These are phyloP conservation scores for Pulveroboletus sp. DNA, from an alignment of 768 basidiomycete species.

Conservation along the genomic window DNA sequence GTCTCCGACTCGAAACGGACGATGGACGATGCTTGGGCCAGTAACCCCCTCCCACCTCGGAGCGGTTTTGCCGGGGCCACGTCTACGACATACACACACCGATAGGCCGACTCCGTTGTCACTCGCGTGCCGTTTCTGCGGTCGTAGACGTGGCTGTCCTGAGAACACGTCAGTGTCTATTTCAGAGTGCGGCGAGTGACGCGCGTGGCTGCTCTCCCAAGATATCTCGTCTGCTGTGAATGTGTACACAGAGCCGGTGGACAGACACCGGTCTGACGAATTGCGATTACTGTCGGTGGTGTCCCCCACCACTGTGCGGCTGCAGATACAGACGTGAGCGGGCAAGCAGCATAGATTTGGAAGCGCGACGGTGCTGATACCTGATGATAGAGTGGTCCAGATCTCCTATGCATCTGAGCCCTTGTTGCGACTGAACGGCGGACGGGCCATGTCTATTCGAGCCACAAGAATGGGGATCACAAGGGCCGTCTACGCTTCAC, in stretches of 20 bases:
- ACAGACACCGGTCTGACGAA: too few relatives aligned
- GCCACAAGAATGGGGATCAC: conserved; percentile 5
- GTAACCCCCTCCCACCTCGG: too few relatives aligned
- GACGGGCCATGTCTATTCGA: not conserved
- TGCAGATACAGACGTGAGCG: not conserved
- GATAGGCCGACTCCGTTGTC: too few relatives aligned
- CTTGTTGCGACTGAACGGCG: not conserved
- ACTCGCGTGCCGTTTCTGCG: not conserved
- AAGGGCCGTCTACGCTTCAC: not conserved
- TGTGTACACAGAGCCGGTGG: not conserved
- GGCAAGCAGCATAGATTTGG: too few relatives aligned
- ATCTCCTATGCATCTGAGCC: not conserved
- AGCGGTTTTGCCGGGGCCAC: too few relatives aligned
- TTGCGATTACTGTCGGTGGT: too few relatives aligned
- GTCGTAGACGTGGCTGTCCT: not conserved
- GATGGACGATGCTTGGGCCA: too few relatives aligned
- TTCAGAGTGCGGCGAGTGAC: too few relatives aligned
- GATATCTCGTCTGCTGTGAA: not conserved
- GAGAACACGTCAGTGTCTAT: not conserved
- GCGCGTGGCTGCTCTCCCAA: not conserved
- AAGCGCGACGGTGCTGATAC: too few relatives aligned
- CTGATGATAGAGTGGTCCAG: too few relatives aligned
- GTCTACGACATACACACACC: too few relatives aligned
- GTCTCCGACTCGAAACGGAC: too few relatives aligned
- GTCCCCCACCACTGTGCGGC: not conserved